phyloP scores from a whole-genome alignment of 2,329 filamentous ascomycete genomes.

The Aspergillaceae sp. region DNA sequence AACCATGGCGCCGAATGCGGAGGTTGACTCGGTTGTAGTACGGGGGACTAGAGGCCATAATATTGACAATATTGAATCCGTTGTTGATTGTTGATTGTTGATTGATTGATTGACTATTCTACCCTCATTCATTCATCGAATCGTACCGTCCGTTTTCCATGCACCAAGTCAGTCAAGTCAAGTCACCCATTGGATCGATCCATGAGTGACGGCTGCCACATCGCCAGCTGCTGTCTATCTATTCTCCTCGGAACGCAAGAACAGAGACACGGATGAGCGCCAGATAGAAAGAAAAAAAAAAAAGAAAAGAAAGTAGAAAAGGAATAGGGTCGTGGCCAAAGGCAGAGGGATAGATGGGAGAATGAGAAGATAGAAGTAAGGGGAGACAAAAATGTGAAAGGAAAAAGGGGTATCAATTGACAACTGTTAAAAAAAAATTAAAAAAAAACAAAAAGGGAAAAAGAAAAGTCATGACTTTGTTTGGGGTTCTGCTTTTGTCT shows the following conservation, averaged over 20 bases:
- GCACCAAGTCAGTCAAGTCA: too few relatives aligned
- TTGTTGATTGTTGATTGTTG: too few relatives aligned
- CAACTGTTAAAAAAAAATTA: not conserved
- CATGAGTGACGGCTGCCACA: constrained; percentile 29
- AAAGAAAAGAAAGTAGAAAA: constrained; percentile 1
- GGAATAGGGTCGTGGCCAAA: not conserved
- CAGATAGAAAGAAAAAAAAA: constrained; percentile 1
- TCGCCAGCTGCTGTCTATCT: constrained; percentile 6
- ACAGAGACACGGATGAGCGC: constrained; percentile 19
- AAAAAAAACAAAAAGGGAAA: not conserved
- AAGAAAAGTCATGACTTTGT: not conserved
- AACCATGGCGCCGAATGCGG: too few relatives aligned
- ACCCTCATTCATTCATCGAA: not conserved
- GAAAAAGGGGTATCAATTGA: not conserved
- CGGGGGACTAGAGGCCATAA: too few relatives aligned
- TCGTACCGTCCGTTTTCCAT: not conserved
- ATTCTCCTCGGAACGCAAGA: not conserved
- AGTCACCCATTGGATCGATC: not conserved
- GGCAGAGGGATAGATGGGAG: not conserved
- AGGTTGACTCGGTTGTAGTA: too few relatives aligned
- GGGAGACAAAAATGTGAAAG: not conserved
- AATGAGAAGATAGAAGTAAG: not conserved
- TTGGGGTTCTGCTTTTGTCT: not conserved
- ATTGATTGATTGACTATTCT: too few relatives aligned
- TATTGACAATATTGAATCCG: too few relatives aligned